Base-by-base conservation (phyloP, 2,329 filamentous ascomycete genomes). In the Aphanocladium album region DNA sequence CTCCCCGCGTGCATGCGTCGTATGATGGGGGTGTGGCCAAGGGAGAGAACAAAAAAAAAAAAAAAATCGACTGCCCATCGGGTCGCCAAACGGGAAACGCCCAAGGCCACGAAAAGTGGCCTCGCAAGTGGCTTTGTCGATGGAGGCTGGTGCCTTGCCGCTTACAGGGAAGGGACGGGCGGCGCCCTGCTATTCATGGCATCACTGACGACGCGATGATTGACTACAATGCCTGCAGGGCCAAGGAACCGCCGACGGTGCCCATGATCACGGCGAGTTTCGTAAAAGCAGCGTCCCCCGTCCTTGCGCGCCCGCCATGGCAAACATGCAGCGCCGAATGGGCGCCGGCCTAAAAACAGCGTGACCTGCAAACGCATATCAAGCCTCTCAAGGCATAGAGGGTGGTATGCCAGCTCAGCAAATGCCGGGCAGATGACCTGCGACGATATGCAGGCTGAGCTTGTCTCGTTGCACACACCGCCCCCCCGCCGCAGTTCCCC, bases 361-460 rank as follows among this genome's bases (percentile, higher is more conserved):
- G 58, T 60, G 58, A 60, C 58, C 58, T 60, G 58, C 51, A 56
- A 60, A 60, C 49, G 43, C 50, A 60, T 30, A 65, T 59, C 59
- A 68, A 50, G 43, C 51, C n/a, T 25, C 30, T 21, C n/a, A 57
- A n/a, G 14, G 27, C 45, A 14, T 17, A 21, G 19, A 39, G 56
- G 63, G 67, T 64, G 63, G 65, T 57, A 63, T 71, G 71, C 71
- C 72, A 74, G 62, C 72, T 74, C 72, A 74, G 70, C 72, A 72
- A 64, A 66, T 64, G 61, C 53, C 62, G 63, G 65, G 70, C 72
- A 74, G 72, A 74, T 74, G 72, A 74, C 72, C 72, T 45, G 21
- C 33, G 23, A 55, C 33, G 39, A 50, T 52, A 64, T 64, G 63
- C 63, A 64, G 59, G 47, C 57, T 39, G 30, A 59, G 49, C 35